These are phyloP conservation scores for Lophium mytilinum DNA, from an alignment of 495 filamentous ascomycete genomes.

Conservation along the genomic window DNA sequence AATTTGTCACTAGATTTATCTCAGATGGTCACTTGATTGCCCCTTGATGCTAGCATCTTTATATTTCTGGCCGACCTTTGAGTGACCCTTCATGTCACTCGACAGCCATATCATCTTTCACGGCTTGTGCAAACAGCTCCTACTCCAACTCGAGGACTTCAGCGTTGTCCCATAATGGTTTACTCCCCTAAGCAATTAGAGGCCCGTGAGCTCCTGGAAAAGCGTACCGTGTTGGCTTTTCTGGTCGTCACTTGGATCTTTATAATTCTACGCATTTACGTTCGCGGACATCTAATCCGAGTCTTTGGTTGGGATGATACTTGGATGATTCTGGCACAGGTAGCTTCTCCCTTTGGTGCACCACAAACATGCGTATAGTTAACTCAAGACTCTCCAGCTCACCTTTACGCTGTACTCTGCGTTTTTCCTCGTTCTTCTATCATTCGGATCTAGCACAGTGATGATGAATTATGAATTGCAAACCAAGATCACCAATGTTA, in stretches of 20 bases:
- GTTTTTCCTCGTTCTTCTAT: constrained; percentile 6
- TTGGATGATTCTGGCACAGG: constrained; percentile 25
- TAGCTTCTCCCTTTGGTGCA: neutral
- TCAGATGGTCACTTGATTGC: no score
- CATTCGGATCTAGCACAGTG: constrained; percentile 19
- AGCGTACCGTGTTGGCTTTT: constrained; percentile 21
- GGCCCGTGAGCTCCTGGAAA: constrained; percentile 5
- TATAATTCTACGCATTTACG: constrained; percentile 26
- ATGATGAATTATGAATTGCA: neutral
- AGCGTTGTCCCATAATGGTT: no score
- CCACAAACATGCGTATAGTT: neutral
- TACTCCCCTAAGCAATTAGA: neutral
- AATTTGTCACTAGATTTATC: no score
- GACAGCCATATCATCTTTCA: no score
- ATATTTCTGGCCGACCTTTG: no score
- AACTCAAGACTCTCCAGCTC: constrained; percentile 2
- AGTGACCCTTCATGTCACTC: no score
- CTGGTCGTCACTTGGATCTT: constrained; percentile 25
- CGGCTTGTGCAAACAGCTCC: no score
- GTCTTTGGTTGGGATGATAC: constrained; percentile 31
- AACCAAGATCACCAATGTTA: constrained; percentile 6
- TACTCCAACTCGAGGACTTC: no score
- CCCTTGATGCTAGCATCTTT: no score
- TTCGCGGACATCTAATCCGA: constrained; percentile 21
- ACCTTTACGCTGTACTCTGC: constrained; percentile 18